Evolutionary conservation across 2,329 filamentous ascomycete genomes (phyloP).

Genomic region (Kalmusia sp.): DNA sequence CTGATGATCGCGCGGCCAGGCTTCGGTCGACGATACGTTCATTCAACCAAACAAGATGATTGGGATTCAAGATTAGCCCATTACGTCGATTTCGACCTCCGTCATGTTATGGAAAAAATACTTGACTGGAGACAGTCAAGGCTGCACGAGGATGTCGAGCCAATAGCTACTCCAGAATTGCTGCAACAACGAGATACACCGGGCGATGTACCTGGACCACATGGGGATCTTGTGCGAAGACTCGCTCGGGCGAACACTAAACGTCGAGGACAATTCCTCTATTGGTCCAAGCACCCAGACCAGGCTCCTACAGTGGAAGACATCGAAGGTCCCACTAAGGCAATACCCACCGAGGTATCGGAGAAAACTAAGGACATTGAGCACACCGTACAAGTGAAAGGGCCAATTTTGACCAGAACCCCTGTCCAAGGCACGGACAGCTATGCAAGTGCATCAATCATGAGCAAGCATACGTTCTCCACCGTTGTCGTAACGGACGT

Average conservation of each 20-base stretch:
- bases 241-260: conserved; percentile 9
- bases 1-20: conserved; percentile 5
- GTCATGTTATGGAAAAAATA: conserved; percentile 7
- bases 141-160: neutral
- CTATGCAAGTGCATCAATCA: neutral
- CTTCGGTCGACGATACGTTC: neutral
- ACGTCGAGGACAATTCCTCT: conserved; percentile 9
- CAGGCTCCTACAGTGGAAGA: neutral
- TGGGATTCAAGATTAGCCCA: neutral
- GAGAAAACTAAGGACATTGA: too few relatives aligned
- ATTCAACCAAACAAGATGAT: neutral
- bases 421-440: neutral
- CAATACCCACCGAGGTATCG: too few relatives aligned
- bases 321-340: neutral
- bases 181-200: neutral
- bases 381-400: too few relatives aligned
- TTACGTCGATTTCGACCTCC: neutral
- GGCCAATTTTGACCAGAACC: too few relatives aligned
- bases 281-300: conserved; percentile 10
- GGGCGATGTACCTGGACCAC: neutral
- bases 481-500: conserved; percentile 2
- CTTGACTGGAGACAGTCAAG: neutral
- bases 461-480: conserved; percentile 8
- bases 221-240: neutral
- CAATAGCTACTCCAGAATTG: neutral